These are phyloP conservation scores for Fusarium illudens DNA, from an alignment of 2,329 filamentous ascomycete species.

Conservation along the genomic window DNA sequence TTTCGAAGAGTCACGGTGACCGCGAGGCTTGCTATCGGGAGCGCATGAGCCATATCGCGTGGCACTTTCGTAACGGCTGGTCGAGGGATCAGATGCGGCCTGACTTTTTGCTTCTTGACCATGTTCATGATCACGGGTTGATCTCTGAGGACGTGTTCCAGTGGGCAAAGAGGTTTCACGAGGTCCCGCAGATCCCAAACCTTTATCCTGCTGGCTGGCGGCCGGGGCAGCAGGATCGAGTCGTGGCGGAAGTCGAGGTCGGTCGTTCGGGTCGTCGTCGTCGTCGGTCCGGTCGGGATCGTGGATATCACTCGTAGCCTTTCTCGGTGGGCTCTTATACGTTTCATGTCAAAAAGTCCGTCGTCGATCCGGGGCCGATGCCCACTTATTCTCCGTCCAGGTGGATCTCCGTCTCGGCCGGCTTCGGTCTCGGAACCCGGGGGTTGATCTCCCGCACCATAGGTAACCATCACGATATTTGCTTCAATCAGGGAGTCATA, in stretches of 20 bases:
- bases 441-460: not conserved
- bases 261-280: constrained; percentile 4
- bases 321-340: not conserved
- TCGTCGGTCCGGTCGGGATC: not conserved
- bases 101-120: constrained; percentile 53
- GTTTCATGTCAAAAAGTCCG: not conserved
- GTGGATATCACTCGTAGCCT: constrained; percentile 5
- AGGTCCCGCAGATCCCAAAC: constrained; percentile 27
- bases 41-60: constrained; percentile 61
- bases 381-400: not conserved
- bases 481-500: not conserved
- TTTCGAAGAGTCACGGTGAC: not conserved
- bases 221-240: not conserved
- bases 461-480: not conserved
- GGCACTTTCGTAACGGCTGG: constrained; percentile 51
- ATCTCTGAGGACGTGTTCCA: constrained; percentile 42
- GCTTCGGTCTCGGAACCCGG: not conserved
- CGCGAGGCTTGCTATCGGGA: constrained; percentile 42
- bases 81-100: constrained; percentile 43
- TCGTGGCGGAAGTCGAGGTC: constrained; percentile 6
- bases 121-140: constrained; percentile 44
- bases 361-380: not conserved
- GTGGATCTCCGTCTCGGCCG: not conserved
- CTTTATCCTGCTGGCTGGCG: constrained; percentile 30
- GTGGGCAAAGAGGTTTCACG: constrained; percentile 26